Base-by-base conservation (phyloP, 2,329 filamentous ascomycete genomes). In the Pyricularia pennisetigena region DNA sequence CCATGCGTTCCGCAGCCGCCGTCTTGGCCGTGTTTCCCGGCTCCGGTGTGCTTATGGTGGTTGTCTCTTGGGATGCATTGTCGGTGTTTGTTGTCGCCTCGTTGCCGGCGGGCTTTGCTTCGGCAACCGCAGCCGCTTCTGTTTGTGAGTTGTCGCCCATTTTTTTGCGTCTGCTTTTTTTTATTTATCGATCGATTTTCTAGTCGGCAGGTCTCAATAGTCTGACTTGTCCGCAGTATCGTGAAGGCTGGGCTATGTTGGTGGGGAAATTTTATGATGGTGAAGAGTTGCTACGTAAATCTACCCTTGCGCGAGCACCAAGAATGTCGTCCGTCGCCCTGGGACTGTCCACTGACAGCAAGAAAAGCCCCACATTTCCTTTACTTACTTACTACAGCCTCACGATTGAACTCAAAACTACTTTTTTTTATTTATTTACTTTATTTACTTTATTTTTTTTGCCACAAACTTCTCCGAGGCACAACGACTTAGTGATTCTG, bases 1-100 rank as follows among this genome's bases (percentile, higher is more conserved):
- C 91, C 78, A 88, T 82, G 68, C 93, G 88, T 68, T 94, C 90
- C 72, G 87, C 81, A 32, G 85, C 81, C 54, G 65, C 49, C 41
- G 49, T 35, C 65, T 67, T 61, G 16, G 26, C 26, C 12, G 57
- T 9, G 16, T 24, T 30, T 23, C 29, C 23, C 20, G 54, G 14
- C 24, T 30, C 29, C 28, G 14, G 12, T 12, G 49, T 10, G 65
- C n/a, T 28, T 62, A 28, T 26, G 49, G 28, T 57, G 20, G 20
- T 30, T 16, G 7, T 62, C 12, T 29, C 29, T 62, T 3, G 20
- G 54, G 65, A 61, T 16, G 57, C 12, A 16, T 67, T 26, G 20
- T 66, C 65, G 41, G 2, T 24, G n/a, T 23, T 7, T 12, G 32
- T 12, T 54, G 20, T 30, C 41, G 65, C 23, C 16, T 57, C 65